Evolutionary conservation across 805 yeast genomes (phyloP), one percentile per base, ranked within the genome.

Genomic region (Sungouiozyma ichnusensis): DNA sequence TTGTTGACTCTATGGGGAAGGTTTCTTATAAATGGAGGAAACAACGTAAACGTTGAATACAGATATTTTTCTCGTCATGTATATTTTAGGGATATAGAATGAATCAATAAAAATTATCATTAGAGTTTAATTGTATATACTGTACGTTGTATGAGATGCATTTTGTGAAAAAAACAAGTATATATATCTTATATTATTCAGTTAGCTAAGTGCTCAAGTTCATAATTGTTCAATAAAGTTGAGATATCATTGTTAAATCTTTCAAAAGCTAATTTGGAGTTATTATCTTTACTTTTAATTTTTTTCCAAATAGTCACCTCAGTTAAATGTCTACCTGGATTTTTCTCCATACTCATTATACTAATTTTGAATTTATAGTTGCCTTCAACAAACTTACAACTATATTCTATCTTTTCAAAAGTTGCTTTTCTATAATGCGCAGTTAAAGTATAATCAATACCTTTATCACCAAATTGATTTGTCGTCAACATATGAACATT

Each of bases 21-120:
- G 74, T 75, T 0, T 69, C 72, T 2, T 92, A 75, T 66, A 85
- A 85, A 65, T 90, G 97, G 95, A 85, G 81, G 59, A 81, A 75
- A 51, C 77, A 77, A 56, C 73, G 94, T 58, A 84, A 82, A 63
- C 65, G 70, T 47, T 68, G 52, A 49, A 29, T 3, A 20, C 14
- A 37, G 16, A 37, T 19, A 16, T 15, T 16, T 37, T 14, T 19
- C 32, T 38, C 11, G n/a, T 11, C 6, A 18, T 31, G 8, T 5
- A 9, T 24, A 32, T 13, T 20, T n/a, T 35, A 13, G 18, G 7
- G 18, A 5, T 33, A 20, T 41, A 24, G 6, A 24, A 24, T 24
- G 29, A 24, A n/a, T n/a, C n/a, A n/a, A n/a, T n/a, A n/a, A n/a
- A n/a, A n/a, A n/a, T n/a, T n/a, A n/a, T n/a, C n/a, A n/a, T n/a